Evolutionary conservation across 345 rosid genomes (phyloP), one percentile per base, ranked within the genome.

Genomic region (Streptanthus diversifolius): DNA sequence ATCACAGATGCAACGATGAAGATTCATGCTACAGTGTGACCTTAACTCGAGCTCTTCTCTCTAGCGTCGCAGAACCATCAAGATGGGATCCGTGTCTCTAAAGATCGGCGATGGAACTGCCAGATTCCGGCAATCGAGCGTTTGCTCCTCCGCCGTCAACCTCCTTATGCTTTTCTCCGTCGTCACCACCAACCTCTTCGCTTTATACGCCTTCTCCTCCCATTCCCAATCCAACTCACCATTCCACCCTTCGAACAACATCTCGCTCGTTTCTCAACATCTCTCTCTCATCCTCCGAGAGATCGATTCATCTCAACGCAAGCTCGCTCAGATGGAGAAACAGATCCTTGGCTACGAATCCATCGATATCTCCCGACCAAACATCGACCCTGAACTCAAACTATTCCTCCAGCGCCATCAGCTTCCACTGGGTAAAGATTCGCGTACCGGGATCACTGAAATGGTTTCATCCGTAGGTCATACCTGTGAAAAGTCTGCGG

Each of bases 401-500:
- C 67, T 84, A 63, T 95, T 85, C 75, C 86, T 95, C 21, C 84
- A 82, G 32, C 93, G 80, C 37, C 90, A 95, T 53, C 90, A 83
- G 56, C 92, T 95, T 52, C 99, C 96, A 9, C 70, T 90, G 8
- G 96, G 93, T 0, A 88, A 88, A 66, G 93, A 90, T 82, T 88
- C 96, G 0, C 82, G 87, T 36, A 88, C 90, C 2, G 90, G 96
- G 71, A 86, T 90, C 79, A 88, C 96, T 29, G 96, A 91, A 44
- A 91, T 95, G 97, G 98, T 95, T 27, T 88, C 98, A 4, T 88
- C 98, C 15, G 98, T 95, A n/a, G 98, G 96, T 3, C 99, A 95
- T 63, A 75, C 87, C 5, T 95, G 99, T 45, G 92, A 88, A 61
- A 91, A 84, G 79, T 91, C 96, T 52, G 40, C 87, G n/a, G 98